phyloP scores from a whole-genome alignment of 1,139 yeast genomes.

The Pneumocystis carinii region DNA sequence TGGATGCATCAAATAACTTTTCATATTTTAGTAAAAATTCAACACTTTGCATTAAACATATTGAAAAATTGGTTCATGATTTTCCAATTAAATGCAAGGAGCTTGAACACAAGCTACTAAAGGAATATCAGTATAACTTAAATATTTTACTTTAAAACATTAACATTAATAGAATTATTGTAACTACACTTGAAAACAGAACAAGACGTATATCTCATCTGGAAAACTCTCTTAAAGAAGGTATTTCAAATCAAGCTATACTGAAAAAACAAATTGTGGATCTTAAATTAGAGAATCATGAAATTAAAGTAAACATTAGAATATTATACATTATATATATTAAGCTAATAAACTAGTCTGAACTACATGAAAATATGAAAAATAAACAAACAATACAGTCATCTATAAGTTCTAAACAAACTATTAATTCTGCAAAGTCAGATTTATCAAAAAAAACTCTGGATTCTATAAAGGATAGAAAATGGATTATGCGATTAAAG shows the following conservation, averaged over 20 bases:
- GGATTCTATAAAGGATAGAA: conserved; percentile 3
- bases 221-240: not conserved
- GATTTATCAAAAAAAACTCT: not conserved
- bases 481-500: conserved; percentile 13
- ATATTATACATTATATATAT: not conserved
- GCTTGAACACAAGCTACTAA: not conserved
- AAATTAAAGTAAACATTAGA: not conserved
- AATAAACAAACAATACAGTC: not conserved
- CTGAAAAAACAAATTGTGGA: not conserved
- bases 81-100: not conserved
- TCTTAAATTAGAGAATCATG: not conserved
- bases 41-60: not conserved
- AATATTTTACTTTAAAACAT: not conserved
- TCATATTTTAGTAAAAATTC: not conserved
- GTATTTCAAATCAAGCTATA: not conserved
- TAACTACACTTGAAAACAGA: not conserved
- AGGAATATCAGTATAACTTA: not conserved
- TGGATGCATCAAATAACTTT: conserved; percentile 1
- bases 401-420: not conserved
- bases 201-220: not conserved
- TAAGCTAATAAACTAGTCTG: not conserved
- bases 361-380: not conserved
- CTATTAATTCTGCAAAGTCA: not conserved
- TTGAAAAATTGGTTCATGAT: not conserved
- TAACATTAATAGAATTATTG: not conserved